Base-by-base conservation (phyloP, 805 yeast genomes). In the Candida krabiensis region DNA sequence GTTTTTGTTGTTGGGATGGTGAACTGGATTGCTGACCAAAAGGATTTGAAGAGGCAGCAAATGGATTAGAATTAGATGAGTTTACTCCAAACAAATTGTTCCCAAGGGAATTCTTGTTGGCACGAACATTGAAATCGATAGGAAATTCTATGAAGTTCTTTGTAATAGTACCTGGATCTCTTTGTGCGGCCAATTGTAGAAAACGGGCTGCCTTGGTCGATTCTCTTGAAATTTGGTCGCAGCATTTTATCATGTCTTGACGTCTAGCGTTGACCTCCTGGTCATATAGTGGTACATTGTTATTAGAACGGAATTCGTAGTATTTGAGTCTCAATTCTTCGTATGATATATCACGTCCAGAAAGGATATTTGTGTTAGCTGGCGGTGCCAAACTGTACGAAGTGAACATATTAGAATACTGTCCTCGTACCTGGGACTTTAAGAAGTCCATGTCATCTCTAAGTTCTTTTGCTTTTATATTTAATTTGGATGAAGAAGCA, bases 181-280 rank as follows among this genome's bases (percentile, higher is more conserved):
- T 60, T 51, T 30, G 56, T 56, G 73, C 68, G 4, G 74, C 61
- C 15, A 67, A 47, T 42, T 80, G 84, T n/a, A 72, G 53, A 53
- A 70, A 80, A 33, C 84, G 64, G 1, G 81, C 83, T 5, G 82
- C 84, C 47, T 70, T 67, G 16, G 62, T 60, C 2, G 75, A 54
- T 38, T 75, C 72, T 0, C 55, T 57, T 8, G 51, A 52, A 3
- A 79, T 33, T 29, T 61, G 66, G 1, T 57, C 39, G 1, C 71
- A 40, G 42, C 78, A 71, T 30, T 58, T 60, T 24, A 61, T 56
- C 75, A 73, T 71, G 46, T 80, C 84, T 11, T 58, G 54, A 15
- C 57, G 58, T 50, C 84, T 62, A 3, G 70, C 65, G 2, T 50
- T 48, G 28, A 77, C 47, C 34, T 66, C 65, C 12, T 60, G 58